phyloP scores from a whole-genome alignment of 1,284 basidiomycete genomes.

The Leccinum laetum region DNA sequence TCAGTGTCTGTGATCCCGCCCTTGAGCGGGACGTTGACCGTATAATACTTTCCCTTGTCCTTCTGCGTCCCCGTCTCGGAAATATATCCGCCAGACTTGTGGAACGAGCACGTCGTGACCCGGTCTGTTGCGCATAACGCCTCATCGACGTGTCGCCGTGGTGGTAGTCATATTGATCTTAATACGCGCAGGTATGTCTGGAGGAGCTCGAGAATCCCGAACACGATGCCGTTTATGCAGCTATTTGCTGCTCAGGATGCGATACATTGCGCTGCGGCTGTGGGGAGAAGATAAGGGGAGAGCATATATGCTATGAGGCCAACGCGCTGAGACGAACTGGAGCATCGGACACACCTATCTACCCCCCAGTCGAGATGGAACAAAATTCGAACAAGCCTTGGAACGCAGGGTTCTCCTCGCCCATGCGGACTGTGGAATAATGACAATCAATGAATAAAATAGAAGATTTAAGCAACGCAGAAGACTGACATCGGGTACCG shows the following conservation, averaged over 20 bases:
- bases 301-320: not conserved
- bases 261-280: conserved; percentile 83
- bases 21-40: conserved; percentile 92
- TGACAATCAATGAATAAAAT: conserved; percentile 5
- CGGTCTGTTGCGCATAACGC: conserved; percentile 98
- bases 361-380: conserved; percentile 95
- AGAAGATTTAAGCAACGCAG: not conserved
- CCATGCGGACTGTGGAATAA: conserved; percentile 66
- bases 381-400: conserved; percentile 98
- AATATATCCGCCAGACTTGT: conserved; percentile 81
- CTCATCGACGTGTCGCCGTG: conserved; percentile 98
- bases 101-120: conserved; percentile 96
- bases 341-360: conserved; percentile 56
- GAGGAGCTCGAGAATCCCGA: conserved; percentile 87
- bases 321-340: not conserved
- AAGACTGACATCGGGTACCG: conserved; percentile 65
- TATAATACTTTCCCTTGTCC: conserved; percentile 86
- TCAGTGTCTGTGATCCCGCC: conserved; percentile 85
- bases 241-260: conserved; percentile 86
- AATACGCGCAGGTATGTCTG: conserved; percentile 84
- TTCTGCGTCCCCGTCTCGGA: conserved; percentile 91
- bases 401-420: conserved; percentile 96
- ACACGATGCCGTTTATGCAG: conserved; percentile 97
- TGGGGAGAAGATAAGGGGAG: not conserved
- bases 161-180: conserved; percentile 98